Evolutionary conservation across 495 filamentous ascomycete genomes (phyloP).

Genomic region (Rhypophila decipiens): DNA sequence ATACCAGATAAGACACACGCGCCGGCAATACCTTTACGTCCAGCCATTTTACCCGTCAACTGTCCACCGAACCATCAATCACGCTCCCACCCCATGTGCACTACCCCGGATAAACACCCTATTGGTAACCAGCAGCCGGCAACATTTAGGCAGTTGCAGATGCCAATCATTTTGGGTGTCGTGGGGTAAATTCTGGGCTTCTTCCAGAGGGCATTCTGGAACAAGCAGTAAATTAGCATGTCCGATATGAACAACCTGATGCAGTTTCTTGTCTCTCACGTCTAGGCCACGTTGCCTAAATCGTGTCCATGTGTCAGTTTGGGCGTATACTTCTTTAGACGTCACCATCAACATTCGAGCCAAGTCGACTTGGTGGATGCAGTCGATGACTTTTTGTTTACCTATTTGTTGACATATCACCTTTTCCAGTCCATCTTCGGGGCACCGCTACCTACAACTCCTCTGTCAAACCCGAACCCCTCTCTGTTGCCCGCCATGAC

Average conservation of each 20-base stretch:
- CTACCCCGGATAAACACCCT: too few relatives aligned
- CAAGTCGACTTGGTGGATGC: neutral
- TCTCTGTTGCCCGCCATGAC: slow-evolving; percentile 8
- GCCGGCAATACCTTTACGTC: too few relatives aligned
- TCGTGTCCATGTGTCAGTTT: neutral
- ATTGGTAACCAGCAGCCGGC: too few relatives aligned
- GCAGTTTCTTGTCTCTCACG: neutral
- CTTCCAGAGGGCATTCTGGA: slow-evolving; percentile 5
- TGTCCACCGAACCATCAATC: too few relatives aligned
- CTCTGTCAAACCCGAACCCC: neutral
- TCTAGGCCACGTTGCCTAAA: slow-evolving; percentile 25
- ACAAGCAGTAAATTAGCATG: slow-evolving; percentile 3
- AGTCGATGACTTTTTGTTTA: neutral
- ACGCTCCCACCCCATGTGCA: too few relatives aligned
- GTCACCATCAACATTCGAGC: slow-evolving; percentile 3
- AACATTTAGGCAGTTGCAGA: slow-evolving; percentile 22
- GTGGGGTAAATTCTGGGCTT: neutral
- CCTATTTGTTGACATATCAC: neutral
- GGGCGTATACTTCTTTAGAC: slow-evolving; percentile 3
- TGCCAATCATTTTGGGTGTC: slow-evolving; percentile 10
- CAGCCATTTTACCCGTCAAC: too few relatives aligned
- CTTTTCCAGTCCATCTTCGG: neutral
- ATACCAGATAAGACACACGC: too few relatives aligned
- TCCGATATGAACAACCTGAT: neutral
- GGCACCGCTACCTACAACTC: neutral